These are phyloP conservation scores for Apodospora peruviana DNA, from an alignment of 495 filamentous ascomycete species.

Conservation along the genomic window DNA sequence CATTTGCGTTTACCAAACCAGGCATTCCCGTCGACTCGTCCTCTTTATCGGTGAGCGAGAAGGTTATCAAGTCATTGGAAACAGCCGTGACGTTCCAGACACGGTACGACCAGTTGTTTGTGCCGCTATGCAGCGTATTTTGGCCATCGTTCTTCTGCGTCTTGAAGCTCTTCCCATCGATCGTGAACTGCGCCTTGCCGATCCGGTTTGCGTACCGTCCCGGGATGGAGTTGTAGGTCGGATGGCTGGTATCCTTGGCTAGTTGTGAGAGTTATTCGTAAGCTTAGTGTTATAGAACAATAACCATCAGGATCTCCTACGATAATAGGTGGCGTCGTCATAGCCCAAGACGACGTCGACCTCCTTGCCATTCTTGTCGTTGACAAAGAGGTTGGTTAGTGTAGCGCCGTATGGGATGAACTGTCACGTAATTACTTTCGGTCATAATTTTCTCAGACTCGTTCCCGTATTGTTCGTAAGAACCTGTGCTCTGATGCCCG, in stretches of 20 bases:
- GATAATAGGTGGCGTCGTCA: constrained; percentile 44
- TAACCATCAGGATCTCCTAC: constrained; percentile 13
- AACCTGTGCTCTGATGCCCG: constrained; percentile 49
- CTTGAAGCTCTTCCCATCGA: constrained; percentile 40
- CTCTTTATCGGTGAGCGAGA: constrained; percentile 57
- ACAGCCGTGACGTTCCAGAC: constrained; percentile 45
- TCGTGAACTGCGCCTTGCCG: constrained; percentile 38
- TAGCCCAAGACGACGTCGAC: constrained; percentile 50
- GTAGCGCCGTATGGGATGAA: constrained; percentile 53
- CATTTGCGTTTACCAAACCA: constrained; percentile 60
- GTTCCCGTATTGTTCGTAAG: neutral
- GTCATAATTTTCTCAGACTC: constrained; percentile 12
- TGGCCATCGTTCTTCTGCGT: constrained; percentile 43
- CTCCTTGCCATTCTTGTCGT: constrained; percentile 49
- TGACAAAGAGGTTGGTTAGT: constrained; percentile 53
- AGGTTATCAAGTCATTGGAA: constrained; percentile 62
- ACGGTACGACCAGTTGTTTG: constrained; percentile 48
- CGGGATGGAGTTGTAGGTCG: constrained; percentile 37
- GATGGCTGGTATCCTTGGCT: constrained; percentile 34
- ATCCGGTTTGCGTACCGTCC: constrained; percentile 47
- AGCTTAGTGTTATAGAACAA: neutral
- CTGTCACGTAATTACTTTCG: constrained; percentile 22
- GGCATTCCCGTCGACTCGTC: constrained; percentile 63
- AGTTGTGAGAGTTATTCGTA: constrained; percentile 16
- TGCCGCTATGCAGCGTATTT: constrained; percentile 49